Conservation (phyloP, 257 asterid species). For the Capsicum baccatum region DNA sequence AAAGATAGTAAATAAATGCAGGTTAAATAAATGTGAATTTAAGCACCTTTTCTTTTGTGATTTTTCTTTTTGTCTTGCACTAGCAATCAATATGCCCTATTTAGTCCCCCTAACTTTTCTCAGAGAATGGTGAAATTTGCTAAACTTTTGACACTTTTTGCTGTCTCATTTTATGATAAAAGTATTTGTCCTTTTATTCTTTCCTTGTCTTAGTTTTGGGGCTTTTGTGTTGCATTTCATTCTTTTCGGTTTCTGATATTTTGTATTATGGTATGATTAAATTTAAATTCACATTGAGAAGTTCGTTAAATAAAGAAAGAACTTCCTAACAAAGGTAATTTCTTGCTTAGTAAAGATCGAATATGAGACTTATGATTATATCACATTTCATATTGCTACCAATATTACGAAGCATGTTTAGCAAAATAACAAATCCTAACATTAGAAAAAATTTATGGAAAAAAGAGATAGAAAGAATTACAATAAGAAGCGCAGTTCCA, state of each 20-base stretch:
- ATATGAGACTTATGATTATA: background rate
- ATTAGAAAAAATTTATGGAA: background rate
- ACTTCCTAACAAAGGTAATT: background rate
- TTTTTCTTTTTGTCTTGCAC: conserved; percentile 23
- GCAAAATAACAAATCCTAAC: background rate
- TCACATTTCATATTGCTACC: background rate
- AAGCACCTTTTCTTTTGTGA: background rate
- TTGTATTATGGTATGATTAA: background rate
- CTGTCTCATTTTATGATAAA: conserved; percentile 11
- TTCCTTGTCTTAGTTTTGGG: conserved; percentile 5
- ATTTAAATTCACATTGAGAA: background rate
- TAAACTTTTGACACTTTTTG: background rate
- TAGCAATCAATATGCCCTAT: conserved; percentile 6
- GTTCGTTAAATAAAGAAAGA: fast-evolving
- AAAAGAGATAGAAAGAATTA: background rate
- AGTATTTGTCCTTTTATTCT: conserved; percentile 21
- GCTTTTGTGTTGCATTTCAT: background rate
- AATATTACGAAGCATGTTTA: background rate
- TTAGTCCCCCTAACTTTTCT: conserved; percentile 27
- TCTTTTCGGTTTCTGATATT: background rate
- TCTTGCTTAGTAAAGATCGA: fast-evolving
- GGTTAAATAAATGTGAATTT: background rate
- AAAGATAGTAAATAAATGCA: background rate
- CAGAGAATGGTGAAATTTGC: background rate
- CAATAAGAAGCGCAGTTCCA: background rate